Percentiles rank a stretch among this genome's conserved stretches.
Evolutionary conservation across 2,329 filamentous ascomycete species (phyloP).

Genomic region (Penicillium sp.): DNA sequence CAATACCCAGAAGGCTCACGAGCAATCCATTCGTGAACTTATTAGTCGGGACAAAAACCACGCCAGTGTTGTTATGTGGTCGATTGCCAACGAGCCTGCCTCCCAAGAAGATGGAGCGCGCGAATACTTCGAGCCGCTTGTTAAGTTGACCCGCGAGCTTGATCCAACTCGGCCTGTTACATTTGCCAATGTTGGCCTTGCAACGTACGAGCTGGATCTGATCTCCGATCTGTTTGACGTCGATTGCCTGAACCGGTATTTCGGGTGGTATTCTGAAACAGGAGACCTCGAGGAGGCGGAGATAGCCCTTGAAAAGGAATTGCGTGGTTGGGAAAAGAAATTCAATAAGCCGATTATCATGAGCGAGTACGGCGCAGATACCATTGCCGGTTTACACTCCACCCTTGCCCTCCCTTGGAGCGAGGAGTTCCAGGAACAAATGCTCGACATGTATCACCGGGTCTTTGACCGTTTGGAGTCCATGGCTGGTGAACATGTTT

Average conservation of each 20-base stretch:
- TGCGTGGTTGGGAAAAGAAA: slow-evolving; percentile 19
- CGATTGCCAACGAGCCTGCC: slow-evolving; percentile 21
- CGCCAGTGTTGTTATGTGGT: slow-evolving; percentile 23
- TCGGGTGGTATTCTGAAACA: slow-evolving; percentile 23
- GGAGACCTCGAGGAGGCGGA: slow-evolving; percentile 20
- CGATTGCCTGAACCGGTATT: slow-evolving; percentile 25
- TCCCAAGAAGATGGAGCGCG: slow-evolving; percentile 15
- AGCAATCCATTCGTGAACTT: slow-evolving; percentile 19
- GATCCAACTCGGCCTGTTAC: slow-evolving; percentile 22
- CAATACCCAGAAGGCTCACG: slow-evolving; percentile 12
- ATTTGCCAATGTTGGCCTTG: slow-evolving; percentile 18
- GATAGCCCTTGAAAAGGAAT: slow-evolving; percentile 16
- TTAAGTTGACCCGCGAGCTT: slow-evolving; percentile 16
- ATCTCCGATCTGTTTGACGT: slow-evolving; percentile 25
- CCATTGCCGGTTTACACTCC: slow-evolving; percentile 23
- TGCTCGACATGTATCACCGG: slow-evolving; percentile 24
- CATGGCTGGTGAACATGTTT: slow-evolving; percentile 22
- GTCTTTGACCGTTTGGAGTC: slow-evolving; percentile 24
- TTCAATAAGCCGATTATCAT: slow-evolving; percentile 26
- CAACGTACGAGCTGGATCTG: slow-evolving; percentile 5
- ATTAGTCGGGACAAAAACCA: slow-evolving; percentile 24
- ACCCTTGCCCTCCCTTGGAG: slow-evolving; percentile 21
- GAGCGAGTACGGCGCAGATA: slow-evolving; percentile 26
- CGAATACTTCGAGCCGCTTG: slow-evolving; percentile 22
- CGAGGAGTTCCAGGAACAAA: slow-evolving; percentile 23